Percentiles rank a stretch among this genome's conserved stretches.
phyloP scores from a whole-genome alignment of 306 rosid genomes.

The Heteromeles arbutifolia region DNA sequence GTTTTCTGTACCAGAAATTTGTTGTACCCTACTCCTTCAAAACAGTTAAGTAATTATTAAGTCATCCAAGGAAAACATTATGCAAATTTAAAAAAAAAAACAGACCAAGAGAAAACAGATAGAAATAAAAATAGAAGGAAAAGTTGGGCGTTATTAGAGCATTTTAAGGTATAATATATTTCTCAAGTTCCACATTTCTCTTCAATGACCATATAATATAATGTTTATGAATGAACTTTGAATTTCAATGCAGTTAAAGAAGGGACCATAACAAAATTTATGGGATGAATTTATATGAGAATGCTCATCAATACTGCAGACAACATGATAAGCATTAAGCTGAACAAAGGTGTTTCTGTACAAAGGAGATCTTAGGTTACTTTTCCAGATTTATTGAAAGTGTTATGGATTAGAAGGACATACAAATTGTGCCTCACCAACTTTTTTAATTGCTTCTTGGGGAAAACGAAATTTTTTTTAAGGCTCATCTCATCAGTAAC shows the following conservation, averaged over 20 bases:
- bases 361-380: not conserved
- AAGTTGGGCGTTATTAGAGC: not conserved
- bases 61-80: conserved; percentile 19
- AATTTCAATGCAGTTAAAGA: not conserved
- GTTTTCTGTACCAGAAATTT: conserved; percentile 67
- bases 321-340: not conserved
- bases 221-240: not conserved
- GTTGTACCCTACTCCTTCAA: conserved; percentile 78
- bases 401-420: not conserved
- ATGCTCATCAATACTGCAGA: not conserved
- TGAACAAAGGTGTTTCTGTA: not conserved
- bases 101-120: not conserved
- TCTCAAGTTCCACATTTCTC: not conserved
- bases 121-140: not conserved
- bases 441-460: not conserved
- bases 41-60: conserved; percentile 29
- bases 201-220: not conserved
- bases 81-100: conserved; percentile 5
- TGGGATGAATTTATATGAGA: not conserved
- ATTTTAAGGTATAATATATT: not conserved
- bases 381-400: not conserved
- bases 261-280: not conserved
- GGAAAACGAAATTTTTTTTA: not conserved
- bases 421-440: not conserved
- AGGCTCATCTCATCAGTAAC: not conserved